These are phyloP conservation scores for Flaveria floridana DNA, from an alignment of 140 eudicot species.

Conservation along the genomic window DNA sequence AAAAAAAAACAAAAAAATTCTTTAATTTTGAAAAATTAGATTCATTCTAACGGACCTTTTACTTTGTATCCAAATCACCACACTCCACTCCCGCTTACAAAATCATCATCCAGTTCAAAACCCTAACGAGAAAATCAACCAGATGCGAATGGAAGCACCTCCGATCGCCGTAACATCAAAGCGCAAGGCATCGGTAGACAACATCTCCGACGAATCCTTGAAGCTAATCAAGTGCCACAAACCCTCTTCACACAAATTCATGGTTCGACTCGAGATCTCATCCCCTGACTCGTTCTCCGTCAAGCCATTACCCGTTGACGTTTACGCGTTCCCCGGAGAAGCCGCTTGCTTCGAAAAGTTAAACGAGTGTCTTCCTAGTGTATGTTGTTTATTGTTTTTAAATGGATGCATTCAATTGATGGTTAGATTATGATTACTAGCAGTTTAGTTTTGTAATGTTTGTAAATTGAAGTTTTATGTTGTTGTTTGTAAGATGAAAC, in stretches of 20 bases:
- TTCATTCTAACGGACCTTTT: not conserved
- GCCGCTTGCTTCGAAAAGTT: slow-evolving; percentile 51
- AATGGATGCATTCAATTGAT: slow-evolving; percentile 3
- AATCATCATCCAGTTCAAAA: slow-evolving; percentile 22
- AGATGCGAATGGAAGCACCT: slow-evolving; percentile 49
- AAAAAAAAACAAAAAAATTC: too few species aligned
- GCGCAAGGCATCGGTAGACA: slow-evolving; percentile 53
- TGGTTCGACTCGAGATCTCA: slow-evolving; percentile 66
- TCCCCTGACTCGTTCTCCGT: slow-evolving; percentile 83
- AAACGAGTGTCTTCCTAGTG: slow-evolving; percentile 51
- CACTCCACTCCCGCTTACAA: slow-evolving; percentile 3
- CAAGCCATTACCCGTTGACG: slow-evolving; percentile 53
- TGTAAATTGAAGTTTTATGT: too few species aligned
- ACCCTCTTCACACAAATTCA: slow-evolving; percentile 44
- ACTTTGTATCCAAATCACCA: not conserved
- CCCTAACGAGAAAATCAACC: slow-evolving; percentile 43
- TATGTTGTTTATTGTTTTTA: slow-evolving; percentile 26
- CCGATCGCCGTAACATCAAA: slow-evolving; percentile 56
- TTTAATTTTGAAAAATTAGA: not conserved
- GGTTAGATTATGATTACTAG: not conserved
- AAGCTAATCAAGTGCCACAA: slow-evolving; percentile 67
- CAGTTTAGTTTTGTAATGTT: too few species aligned
- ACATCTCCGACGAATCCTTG: slow-evolving; percentile 34
- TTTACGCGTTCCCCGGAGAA: slow-evolving; percentile 59
- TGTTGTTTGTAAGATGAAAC: slow-evolving; percentile 3